Evolutionary conservation across 805 yeast genomes (phyloP).

Genomic region (Candida tibetensis): DNA sequence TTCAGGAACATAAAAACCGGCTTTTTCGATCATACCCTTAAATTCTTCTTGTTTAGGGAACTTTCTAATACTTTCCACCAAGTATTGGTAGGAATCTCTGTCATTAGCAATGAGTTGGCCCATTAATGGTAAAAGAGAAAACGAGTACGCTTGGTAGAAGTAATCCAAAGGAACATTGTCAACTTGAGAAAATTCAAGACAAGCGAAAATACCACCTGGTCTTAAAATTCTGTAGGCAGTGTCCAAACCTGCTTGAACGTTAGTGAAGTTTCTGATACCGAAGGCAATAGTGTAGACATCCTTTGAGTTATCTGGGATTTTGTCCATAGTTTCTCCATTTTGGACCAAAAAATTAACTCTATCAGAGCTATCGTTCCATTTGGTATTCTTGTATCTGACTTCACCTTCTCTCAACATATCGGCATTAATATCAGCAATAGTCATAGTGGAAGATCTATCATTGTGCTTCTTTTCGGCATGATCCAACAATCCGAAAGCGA

Average conservation of each 20-base stretch:
- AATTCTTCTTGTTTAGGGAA: slow-evolving; percentile 93
- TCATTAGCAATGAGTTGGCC: slow-evolving; percentile 96
- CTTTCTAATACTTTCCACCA: slow-evolving; percentile 88
- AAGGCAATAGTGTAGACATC: slow-evolving; percentile 96
- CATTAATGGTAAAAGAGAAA: slow-evolving; percentile 83
- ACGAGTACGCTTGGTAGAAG: slow-evolving; percentile 84
- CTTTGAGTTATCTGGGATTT: slow-evolving; percentile 80
- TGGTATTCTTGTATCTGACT: slow-evolving; percentile 59
- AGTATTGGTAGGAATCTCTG: slow-evolving; percentile 91
- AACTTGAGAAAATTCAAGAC: slow-evolving; percentile 92
- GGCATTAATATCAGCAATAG: slow-evolving; percentile 90
- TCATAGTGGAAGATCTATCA: slow-evolving; percentile 77
- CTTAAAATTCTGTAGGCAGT: slow-evolving; percentile 95
- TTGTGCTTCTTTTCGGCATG: slow-evolving; percentile 80
- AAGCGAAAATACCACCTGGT: slow-evolving; percentile 97
- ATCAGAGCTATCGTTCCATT: slow-evolving; percentile 55
- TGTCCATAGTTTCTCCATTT: slow-evolving; percentile 87
- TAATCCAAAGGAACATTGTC: slow-evolving; percentile 72
- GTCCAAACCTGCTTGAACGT: slow-evolving; percentile 87
- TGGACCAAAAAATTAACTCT: slow-evolving; percentile 83
- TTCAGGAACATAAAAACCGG: slow-evolving; percentile 86
- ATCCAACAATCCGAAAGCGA: slow-evolving; percentile 91
- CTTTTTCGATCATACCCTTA: slow-evolving; percentile 86
- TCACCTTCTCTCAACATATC: slow-evolving; percentile 96
- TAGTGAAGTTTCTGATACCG: slow-evolving; percentile 95